These are phyloP conservation scores for Diospyros kaki DNA, from an alignment of 148 eudicot genomes.

Conservation along the genomic window DNA sequence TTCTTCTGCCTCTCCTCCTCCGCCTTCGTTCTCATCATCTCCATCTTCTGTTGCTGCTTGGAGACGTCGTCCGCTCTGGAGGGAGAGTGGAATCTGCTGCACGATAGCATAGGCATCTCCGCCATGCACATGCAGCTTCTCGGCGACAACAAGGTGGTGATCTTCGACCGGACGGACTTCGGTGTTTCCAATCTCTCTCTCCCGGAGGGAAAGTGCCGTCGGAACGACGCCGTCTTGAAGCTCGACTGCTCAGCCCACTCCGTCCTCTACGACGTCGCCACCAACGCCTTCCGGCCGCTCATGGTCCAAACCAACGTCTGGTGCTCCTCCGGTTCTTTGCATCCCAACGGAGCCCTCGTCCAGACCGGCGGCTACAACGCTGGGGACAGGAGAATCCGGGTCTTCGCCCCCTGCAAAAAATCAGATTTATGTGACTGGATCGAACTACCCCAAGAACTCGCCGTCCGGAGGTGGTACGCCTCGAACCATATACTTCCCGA, in stretches of 20 bases:
- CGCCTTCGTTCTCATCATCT: constrained; percentile 13
- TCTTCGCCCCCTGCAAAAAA: constrained; percentile 47
- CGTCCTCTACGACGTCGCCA: constrained; percentile 48
- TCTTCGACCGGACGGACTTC: constrained; percentile 86
- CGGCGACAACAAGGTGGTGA: constrained; percentile 48
- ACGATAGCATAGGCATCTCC: constrained; percentile 56
- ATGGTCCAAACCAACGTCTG: constrained; percentile 53
- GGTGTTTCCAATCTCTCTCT: constrained; percentile 65
- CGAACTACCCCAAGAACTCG: constrained; percentile 31
- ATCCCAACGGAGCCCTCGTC: constrained; percentile 49
- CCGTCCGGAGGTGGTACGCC: constrained; percentile 76
- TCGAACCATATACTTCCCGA: constrained; percentile 69
- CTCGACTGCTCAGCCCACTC: constrained; percentile 84
- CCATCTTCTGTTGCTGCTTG: not conserved
- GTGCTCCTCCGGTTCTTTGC: constrained; percentile 82
- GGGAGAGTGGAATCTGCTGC: constrained; percentile 47
- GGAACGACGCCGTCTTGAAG: constrained; percentile 21
- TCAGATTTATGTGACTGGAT: constrained; percentile 49
- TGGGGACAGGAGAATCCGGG: constrained; percentile 59
- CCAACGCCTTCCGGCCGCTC: constrained; percentile 63
- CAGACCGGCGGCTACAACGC: constrained; percentile 76
- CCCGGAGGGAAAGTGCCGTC: constrained; percentile 30
- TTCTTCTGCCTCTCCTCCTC: constrained; percentile 5
- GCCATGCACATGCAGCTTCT: constrained; percentile 98
- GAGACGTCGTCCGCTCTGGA: not conserved